These are phyloP conservation scores for Pythium phragmiticola DNA, from an alignment of 352 stramenopile genomes.

Conservation along the genomic window DNA sequence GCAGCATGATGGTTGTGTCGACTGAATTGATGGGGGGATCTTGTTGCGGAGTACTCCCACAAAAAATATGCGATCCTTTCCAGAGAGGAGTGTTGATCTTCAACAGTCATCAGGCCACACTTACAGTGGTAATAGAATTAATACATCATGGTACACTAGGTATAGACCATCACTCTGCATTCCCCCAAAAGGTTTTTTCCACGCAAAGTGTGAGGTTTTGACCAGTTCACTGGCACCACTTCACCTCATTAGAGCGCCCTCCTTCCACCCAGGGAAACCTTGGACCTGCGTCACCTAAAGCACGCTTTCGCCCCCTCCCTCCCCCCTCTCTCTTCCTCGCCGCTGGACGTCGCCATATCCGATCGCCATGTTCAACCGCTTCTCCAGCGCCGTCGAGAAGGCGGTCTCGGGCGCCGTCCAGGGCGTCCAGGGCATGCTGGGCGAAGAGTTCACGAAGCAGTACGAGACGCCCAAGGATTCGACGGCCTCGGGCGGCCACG, in stretches of 20 bases:
- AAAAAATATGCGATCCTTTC: neutral
- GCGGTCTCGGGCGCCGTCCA: constrained; percentile 72
- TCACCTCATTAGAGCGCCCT: constrained; percentile 15
- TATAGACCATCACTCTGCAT: neutral
- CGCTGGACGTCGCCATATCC: neutral
- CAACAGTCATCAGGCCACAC: neutral
- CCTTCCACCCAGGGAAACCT: neutral
- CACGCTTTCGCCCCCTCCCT: neutral
- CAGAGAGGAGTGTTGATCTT: neutral
- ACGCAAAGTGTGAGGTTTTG: constrained; percentile 6
- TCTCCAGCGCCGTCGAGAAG: constrained; percentile 42
- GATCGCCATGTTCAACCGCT: constrained; percentile 52
- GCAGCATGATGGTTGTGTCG: constrained; percentile 5
- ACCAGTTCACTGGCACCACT: neutral
- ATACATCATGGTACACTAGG: too few species aligned
- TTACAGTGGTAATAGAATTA: too few species aligned
- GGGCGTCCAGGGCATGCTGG: constrained; percentile 69
- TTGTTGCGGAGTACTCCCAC: neutral
- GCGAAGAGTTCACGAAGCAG: constrained; percentile 82
- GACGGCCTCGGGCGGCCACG: constrained; percentile 80
- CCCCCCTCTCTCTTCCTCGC: neutral
- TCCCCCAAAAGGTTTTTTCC: neutral
- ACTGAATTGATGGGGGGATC: neutral
- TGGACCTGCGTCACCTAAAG: neutral
- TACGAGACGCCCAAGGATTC: constrained; percentile 87